phyloP scores from a whole-genome alignment of 2,329 filamentous ascomycete genomes.

The Fusarium protoensiforme region DNA sequence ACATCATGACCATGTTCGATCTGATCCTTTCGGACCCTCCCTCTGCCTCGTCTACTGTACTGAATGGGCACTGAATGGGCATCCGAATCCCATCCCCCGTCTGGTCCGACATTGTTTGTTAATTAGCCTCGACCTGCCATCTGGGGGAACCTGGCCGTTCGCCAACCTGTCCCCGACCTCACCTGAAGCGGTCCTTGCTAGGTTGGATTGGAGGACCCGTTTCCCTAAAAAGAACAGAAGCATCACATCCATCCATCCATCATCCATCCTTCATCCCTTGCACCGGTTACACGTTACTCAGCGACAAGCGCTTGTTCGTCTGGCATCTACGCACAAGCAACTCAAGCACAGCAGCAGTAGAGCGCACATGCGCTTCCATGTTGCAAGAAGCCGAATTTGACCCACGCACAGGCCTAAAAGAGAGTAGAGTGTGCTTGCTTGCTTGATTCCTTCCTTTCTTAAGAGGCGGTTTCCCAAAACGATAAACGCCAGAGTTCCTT shows the following conservation, averaged over 20 bases:
- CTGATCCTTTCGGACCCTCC: constrained; percentile 1
- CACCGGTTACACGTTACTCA: constrained; percentile 13
- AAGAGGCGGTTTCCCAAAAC: constrained; percentile 3
- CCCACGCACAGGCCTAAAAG: constrained; percentile 6
- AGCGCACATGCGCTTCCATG: background rate
- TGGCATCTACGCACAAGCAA: constrained; percentile 19
- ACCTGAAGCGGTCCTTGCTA: constrained; percentile 44
- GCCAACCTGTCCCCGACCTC: constrained; percentile 38
- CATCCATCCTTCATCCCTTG: constrained; percentile 15
- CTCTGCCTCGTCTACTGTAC: background rate
- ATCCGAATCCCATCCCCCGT: constrained; percentile 8
- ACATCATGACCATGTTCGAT: constrained; percentile 16
- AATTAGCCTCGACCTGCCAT: constrained; percentile 37
- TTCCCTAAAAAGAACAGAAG: constrained; percentile 38
- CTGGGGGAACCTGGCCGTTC: constrained; percentile 38
- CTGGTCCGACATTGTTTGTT: constrained; percentile 28
- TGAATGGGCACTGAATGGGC: background rate
- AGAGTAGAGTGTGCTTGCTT: background rate
- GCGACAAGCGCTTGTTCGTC: constrained; percentile 12
- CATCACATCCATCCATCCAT: constrained; percentile 11
- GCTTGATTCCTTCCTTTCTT: background rate
- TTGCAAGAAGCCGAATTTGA: constrained; percentile 11
- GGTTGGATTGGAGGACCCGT: constrained; percentile 32
- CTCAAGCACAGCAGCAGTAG: background rate
- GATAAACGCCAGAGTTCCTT: constrained; percentile 15